Evolutionary conservation across 768 basidiomycete genomes (phyloP), one percentile per base, ranked within the genome.

Genomic region (Suillus placidus): DNA sequence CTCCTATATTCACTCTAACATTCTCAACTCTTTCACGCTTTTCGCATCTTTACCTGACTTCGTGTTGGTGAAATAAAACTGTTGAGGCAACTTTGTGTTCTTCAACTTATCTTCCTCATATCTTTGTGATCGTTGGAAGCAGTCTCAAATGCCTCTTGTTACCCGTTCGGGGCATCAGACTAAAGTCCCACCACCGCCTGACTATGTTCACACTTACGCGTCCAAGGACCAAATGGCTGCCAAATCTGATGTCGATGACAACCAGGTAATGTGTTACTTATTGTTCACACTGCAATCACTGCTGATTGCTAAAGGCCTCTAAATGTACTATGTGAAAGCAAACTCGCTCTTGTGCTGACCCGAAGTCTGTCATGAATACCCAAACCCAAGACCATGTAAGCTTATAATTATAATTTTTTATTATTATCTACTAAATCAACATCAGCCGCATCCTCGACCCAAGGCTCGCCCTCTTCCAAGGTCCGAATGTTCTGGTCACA

Each of bases 181-280:
- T 26, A 51, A 49, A 51, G 49, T 13, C 49, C 49, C 49, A 51
- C 12, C 47, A 49, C 12, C 47, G 13, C 23, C 47, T 23, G 47
- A 49, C 47, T 49, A 49, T 49, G 47, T 49, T 49, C 13, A 2
- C 23, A 0, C 47, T 6, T 23, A 26, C 6, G 13, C 23, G 3
- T 49, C 23, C 23, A 49, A 49, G 47, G 47, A 49, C 47, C 23
- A 54, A 34, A 10, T 0, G 14, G 52, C 52, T 54, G 9, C 52
- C 9, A 8, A 54, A 54, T 54, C 52, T 54, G 52, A 54, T 32
- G 52, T 12, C 18, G 18, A 34, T 54, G 52, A 54, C 52, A 54
- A 54, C 30, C 52, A 54, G 52, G 52, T 54, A 54, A 54, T 54
- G 30, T 54, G 52, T 54, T 32, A 54, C 32, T 34, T 54, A 54